phyloP scores from a whole-genome alignment of 805 yeast genomes.

The Kuraishia piskuri region DNA sequence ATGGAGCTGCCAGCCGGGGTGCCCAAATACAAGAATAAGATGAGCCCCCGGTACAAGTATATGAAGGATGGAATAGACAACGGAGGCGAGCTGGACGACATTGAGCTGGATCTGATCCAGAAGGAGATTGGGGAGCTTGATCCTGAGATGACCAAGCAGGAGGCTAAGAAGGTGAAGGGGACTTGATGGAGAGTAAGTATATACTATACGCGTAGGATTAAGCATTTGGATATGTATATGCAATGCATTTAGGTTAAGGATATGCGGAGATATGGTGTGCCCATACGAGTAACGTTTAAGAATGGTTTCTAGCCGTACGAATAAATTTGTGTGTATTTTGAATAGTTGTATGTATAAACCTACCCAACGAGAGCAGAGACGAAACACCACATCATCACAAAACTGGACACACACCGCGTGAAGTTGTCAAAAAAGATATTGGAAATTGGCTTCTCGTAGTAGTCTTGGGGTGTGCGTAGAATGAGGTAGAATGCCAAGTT shows the following conservation, averaged over 20 bases:
- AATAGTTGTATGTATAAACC: conserved; percentile 1
- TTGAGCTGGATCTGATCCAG: conserved; percentile 2
- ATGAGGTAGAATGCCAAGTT: conserved; percentile 22
- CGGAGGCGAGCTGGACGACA: not conserved
- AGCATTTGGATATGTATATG: too few relatives aligned
- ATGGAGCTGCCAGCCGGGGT: conserved; percentile 12
- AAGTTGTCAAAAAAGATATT: conserved; percentile 35
- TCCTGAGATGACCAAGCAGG: not conserved
- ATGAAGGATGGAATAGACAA: not conserved
- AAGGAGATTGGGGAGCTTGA: not conserved
- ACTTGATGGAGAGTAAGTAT: not conserved
- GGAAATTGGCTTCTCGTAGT: conserved; percentile 28
- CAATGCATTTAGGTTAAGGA: too few relatives aligned
- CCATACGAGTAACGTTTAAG: too few relatives aligned
- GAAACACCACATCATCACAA: conserved; percentile 51
- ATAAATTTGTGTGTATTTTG: not conserved
- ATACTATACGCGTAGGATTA: too few relatives aligned
- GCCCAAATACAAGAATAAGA: conserved; percentile 2
- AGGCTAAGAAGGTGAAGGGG: not conserved
- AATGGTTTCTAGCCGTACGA: too few relatives aligned
- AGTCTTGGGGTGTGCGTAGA: conserved; percentile 23
- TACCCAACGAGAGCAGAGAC: conserved; percentile 33
- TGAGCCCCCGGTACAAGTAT: not conserved
- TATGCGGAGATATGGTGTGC: too few relatives aligned
- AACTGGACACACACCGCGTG: conserved; percentile 41